These are phyloP conservation scores for Poronia punctata DNA, from an alignment of 495 filamentous ascomycete genomes.

Conservation along the genomic window DNA sequence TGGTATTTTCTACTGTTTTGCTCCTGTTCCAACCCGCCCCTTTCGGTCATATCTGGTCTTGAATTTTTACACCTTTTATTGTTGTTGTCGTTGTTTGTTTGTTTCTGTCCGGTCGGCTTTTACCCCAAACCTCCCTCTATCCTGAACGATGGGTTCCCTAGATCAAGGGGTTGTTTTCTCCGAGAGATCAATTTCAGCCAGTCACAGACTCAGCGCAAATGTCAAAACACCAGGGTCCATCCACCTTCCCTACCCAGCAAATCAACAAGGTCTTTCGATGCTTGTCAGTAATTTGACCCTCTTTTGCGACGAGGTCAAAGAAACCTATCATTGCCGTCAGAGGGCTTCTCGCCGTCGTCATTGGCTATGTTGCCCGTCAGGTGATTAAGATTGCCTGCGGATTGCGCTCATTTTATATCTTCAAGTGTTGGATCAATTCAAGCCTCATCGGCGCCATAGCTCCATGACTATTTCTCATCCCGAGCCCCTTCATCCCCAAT, in stretches of 20 bases:
- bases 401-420: constrained; percentile 33
- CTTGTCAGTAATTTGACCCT: constrained; percentile 25
- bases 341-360: constrained; percentile 28
- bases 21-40: too few species aligned
- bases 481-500: constrained; percentile 6
- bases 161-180: constrained; percentile 4
- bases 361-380: constrained; percentile 41
- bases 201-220: constrained; percentile 25
- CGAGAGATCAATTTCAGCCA: constrained; percentile 24
- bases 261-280: constrained; percentile 33
- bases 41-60: too few species aligned
- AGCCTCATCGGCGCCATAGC: constrained; percentile 16
- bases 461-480: constrained; percentile 13
- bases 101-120: too few species aligned
- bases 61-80: too few species aligned
- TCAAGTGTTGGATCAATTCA: constrained; percentile 32
- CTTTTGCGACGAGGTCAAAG: constrained; percentile 28
- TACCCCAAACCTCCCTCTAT: not conserved
- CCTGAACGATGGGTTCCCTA: not conserved
- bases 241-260: constrained; percentile 28
- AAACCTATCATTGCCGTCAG: constrained; percentile 42
- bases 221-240: constrained; percentile 19
- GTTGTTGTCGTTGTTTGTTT: too few species aligned
- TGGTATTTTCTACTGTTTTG: too few species aligned
- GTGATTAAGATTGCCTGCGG: constrained; percentile 45